Base-by-base conservation (phyloP, 768 basidiomycete species). In the Lentinula sp. region DNA sequence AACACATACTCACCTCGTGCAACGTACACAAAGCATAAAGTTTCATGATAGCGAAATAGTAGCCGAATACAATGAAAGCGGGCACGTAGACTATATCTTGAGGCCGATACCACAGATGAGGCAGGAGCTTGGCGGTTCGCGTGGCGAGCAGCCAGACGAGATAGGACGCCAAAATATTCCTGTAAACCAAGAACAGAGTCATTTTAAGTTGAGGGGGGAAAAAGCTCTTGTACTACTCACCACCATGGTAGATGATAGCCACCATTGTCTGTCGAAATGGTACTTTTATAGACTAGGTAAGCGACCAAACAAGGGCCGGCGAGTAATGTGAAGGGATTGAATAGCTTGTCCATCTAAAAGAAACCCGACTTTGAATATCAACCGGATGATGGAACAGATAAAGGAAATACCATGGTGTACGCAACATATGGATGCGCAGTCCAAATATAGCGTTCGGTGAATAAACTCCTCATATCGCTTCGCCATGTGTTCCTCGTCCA, bases 401-500 rank as follows among this genome's bases (percentile, higher is more conserved):
- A 68, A 82, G 79, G 5, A 71, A 81, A 63, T 63, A 94, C 90
- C 94, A 96, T 96, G 2, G 93, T 94, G 73, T 91, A 95, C 8
- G 93, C 90, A 50, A 93, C 91, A 72, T 93, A 95, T 39, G 94
- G 94, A 77, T 95, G 91, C 46, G 84, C 70, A 2, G 89, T 91
- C 93, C 93, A 95, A 54, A 96, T 80, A 70, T 92, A 74, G 59
- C 94, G 74, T 69, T 96, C 93, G 78, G 83, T 95, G 72, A 95
- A 96, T 60, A 96, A 77, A 66, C 88, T 90, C 57, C 95, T 80
- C 65, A 95, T 69, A 79, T 96, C 94, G 1, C 88, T 91, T 56
- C 94, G 78, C 93, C 95, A 96, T 2, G 93, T 96, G 76, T 96
- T 96, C 63, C 94, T 76, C 15, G 93, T 96, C 94, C 93, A 95